Conservation (phyloP, 2,329 filamentous ascomycete species). For the Albophoma yamanashiensis region DNA sequence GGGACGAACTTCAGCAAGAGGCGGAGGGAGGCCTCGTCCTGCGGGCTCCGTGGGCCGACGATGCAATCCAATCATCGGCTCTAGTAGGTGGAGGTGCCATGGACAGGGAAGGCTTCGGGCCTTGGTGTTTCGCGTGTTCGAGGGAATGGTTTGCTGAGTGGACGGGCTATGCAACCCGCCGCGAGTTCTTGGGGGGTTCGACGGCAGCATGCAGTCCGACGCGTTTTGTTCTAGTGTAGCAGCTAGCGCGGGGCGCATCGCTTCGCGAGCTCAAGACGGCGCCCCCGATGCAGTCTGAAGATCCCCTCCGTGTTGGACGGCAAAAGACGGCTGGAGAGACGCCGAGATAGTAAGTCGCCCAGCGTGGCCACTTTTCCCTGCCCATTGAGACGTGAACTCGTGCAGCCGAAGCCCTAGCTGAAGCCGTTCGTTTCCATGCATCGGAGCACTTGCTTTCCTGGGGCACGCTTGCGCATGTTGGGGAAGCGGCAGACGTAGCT, state of each 20-base stretch:
- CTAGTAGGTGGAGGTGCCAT: background rate
- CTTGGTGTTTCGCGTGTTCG: background rate
- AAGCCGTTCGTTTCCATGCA: background rate
- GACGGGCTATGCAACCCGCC: background rate
- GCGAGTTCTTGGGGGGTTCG: background rate
- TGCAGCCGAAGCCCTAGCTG: background rate
- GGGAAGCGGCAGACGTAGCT: background rate
- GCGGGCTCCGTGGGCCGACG: too few relatives aligned
- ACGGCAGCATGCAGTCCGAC: background rate
- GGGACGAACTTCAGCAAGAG: background rate
- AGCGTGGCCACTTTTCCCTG: background rate
- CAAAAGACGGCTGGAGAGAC: background rate
- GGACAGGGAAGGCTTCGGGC: background rate
- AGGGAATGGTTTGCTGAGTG: background rate
- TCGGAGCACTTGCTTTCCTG: background rate
- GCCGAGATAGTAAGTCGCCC: background rate
- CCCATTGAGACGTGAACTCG: background rate
- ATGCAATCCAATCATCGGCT: too few relatives aligned
- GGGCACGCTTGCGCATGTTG: background rate
- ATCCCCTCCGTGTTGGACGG: background rate
- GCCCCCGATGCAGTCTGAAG: background rate
- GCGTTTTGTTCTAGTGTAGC: background rate
- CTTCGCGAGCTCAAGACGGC: background rate
- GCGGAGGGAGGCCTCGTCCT: background rate
- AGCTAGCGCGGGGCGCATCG: background rate